These are phyloP conservation scores for Zopfochytrium polystomum DNA, from an alignment of 371 early-diverging fungal genomes.

Conservation along the genomic window DNA sequence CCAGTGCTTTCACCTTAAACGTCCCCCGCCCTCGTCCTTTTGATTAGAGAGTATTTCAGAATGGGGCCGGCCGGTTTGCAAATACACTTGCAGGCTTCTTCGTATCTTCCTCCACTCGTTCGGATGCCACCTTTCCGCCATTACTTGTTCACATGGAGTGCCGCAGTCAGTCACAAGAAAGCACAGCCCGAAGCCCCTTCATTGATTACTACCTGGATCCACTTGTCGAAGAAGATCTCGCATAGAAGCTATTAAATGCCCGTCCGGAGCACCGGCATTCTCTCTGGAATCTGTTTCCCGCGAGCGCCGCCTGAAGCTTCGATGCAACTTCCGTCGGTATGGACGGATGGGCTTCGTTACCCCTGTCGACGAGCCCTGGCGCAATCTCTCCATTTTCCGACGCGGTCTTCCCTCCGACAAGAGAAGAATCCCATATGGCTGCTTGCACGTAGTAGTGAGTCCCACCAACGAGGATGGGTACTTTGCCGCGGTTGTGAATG, in stretches of 20 bases:
- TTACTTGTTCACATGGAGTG: too few relatives aligned
- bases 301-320: conserved; percentile 2
- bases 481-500: conserved; percentile 61
- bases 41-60: conserved; percentile 67
- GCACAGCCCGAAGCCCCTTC: too few relatives aligned
- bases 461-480: conserved; percentile 92
- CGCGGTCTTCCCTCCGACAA: background rate
- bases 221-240: conserved; percentile 49
- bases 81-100: conserved; percentile 70
- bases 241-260: background rate
- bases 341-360: conserved; percentile 20
- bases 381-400: too few relatives aligned
- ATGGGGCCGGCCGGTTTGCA: conserved; percentile 66
- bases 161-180: too few relatives aligned
- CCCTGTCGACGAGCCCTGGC: too few relatives aligned
- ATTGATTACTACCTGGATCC: too few relatives aligned
- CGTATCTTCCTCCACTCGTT: conserved; percentile 83
- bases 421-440: conserved; percentile 64
- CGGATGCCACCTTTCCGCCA: conserved; percentile 90
- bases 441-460: conserved; percentile 95
- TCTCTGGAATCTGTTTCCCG: too few relatives aligned
- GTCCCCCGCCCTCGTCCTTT: conserved; percentile 40
- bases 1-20: too few relatives aligned
- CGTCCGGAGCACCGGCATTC: too few relatives aligned
- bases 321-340: conserved; percentile 2